phyloP scores from a whole-genome alignment of 2,329 filamentous ascomycete genomes.

The Ascocoryne sarcoides region DNA sequence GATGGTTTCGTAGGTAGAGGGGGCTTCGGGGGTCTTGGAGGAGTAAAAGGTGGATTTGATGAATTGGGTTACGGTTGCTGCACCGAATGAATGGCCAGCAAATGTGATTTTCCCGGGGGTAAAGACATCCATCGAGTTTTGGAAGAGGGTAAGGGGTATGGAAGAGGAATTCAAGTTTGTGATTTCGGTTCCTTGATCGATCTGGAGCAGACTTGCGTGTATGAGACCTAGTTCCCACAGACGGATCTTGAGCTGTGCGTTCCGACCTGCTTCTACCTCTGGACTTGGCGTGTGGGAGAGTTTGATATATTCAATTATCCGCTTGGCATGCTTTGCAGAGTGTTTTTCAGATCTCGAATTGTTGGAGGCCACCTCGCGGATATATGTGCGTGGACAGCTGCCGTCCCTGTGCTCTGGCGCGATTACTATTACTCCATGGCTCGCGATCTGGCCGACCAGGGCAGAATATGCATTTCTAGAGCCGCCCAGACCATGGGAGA shows the following conservation, averaged over 20 bases:
- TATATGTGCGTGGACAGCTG: slow-evolving; percentile 64
- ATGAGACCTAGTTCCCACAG: slow-evolving; percentile 70
- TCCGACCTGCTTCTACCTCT: slow-evolving; percentile 57
- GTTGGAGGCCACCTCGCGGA: slow-evolving; percentile 49
- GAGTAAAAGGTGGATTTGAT: slow-evolving; percentile 72
- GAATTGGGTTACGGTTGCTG: slow-evolving; percentile 64
- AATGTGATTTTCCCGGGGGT: slow-evolving; percentile 66
- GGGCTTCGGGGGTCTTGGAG: slow-evolving; percentile 32
- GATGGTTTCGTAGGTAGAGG: slow-evolving; percentile 45
- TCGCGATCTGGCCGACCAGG: slow-evolving; percentile 67
- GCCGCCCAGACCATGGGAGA: slow-evolving; percentile 79
- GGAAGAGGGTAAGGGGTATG: slow-evolving; percentile 48
- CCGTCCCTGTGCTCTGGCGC: slow-evolving; percentile 80
- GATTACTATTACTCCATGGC: slow-evolving; percentile 71
- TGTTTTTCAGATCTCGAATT: slow-evolving; percentile 29
- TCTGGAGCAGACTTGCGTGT: slow-evolving; percentile 56
- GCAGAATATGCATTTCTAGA: slow-evolving; percentile 81
- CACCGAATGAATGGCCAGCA: slow-evolving; percentile 75
- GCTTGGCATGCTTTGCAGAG: slow-evolving; percentile 23
- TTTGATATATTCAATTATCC: slow-evolving; percentile 34
- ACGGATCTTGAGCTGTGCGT: slow-evolving; percentile 65
- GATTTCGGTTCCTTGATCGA: slow-evolving; percentile 47
- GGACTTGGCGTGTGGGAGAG: slow-evolving; percentile 55
- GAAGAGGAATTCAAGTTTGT: slow-evolving; percentile 45
- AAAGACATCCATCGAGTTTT: slow-evolving; percentile 55